A percentile compares a stretch with the other conserved stretches of the same genome.
Conservation (phyloP, 768 basidiomycete genomes). For the Galerina sulciceps region DNA sequence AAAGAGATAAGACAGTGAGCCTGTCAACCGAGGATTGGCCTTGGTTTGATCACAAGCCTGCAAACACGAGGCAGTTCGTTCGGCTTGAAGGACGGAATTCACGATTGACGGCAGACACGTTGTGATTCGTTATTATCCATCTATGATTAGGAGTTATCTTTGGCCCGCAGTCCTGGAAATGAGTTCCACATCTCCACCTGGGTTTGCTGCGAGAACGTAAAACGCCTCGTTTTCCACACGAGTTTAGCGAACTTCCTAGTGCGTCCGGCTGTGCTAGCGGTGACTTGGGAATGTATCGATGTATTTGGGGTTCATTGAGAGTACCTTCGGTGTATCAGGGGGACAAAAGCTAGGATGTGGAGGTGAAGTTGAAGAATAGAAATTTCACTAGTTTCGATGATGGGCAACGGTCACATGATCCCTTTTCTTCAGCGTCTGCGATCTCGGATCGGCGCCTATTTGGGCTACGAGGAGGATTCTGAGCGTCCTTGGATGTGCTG, state of each 20-base stretch:
- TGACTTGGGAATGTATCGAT: too few species aligned
- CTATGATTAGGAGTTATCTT: slow-evolving; percentile 5
- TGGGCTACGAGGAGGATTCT: too few species aligned
- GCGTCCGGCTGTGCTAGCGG: too few species aligned
- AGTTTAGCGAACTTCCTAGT: neutral
- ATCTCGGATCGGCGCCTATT: too few species aligned
- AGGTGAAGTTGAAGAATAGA: too few species aligned
- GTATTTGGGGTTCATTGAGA: too few species aligned
- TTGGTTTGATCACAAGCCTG: slow-evolving; percentile 5
- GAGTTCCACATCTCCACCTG: neutral
- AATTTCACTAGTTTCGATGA: too few species aligned
- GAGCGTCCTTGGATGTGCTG: too few species aligned
- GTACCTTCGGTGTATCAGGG: too few species aligned
- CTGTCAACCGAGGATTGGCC: neutral
- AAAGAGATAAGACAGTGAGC: neutral
- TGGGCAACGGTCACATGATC: too few species aligned
- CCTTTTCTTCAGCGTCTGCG: too few species aligned
- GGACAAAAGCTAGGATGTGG: too few species aligned
- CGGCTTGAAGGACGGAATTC: neutral
- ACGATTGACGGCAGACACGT: slow-evolving; percentile 5
- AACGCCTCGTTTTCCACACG: slow-evolving; percentile 17
- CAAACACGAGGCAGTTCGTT: slow-evolving; percentile 9
- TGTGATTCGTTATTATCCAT: neutral
- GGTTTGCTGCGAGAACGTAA: slow-evolving; percentile 9
- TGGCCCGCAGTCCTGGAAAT: slow-evolving; percentile 12